These are phyloP conservation scores for Stephania yunnanensis DNA, from an alignment of 164 flowering plant species.

Conservation along the genomic window DNA sequence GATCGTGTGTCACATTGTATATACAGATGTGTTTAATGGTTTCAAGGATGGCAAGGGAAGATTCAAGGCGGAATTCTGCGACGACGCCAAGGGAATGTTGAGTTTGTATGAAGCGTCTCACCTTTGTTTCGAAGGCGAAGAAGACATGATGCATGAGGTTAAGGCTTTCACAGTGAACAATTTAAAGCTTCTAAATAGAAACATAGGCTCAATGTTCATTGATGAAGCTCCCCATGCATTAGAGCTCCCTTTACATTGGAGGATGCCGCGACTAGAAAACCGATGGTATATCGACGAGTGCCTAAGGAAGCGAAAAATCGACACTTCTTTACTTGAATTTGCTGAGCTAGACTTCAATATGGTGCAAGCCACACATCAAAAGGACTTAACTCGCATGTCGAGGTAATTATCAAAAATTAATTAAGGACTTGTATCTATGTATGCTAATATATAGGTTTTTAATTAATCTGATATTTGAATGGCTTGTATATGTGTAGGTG, in stretches of 20 bases:
- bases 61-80: background rate
- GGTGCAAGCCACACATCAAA: slow-evolving; percentile 19
- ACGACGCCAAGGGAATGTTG: slow-evolving; percentile 10
- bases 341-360: slow-evolving; percentile 9
- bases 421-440: background rate
- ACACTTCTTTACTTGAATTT: slow-evolving; percentile 1
- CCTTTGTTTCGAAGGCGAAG: slow-evolving; percentile 8
- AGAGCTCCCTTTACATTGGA: slow-evolving; percentile 9
- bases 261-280: background rate
- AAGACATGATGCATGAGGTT: slow-evolving; percentile 1
- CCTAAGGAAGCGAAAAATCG: background rate
- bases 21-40: slow-evolving; percentile 4
- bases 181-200: background rate
- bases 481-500: background rate
- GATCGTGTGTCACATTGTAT: background rate
- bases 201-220: background rate
- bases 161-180: slow-evolving; percentile 6
- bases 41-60: slow-evolving; percentile 4
- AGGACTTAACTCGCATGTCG: slow-evolving; percentile 20
- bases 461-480: background rate
- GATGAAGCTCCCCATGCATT: background rate
- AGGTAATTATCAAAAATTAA: slow-evolving; percentile 15
- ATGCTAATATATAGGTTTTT: too few species aligned
- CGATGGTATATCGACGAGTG: background rate
- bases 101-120: slow-evolving; percentile 14